A percentile compares a stretch with the other conserved stretches of the same genome.
phyloP scores from a whole-genome alignment of 176 grass and related monocot genomes.

The Oropetium thomaeum region DNA sequence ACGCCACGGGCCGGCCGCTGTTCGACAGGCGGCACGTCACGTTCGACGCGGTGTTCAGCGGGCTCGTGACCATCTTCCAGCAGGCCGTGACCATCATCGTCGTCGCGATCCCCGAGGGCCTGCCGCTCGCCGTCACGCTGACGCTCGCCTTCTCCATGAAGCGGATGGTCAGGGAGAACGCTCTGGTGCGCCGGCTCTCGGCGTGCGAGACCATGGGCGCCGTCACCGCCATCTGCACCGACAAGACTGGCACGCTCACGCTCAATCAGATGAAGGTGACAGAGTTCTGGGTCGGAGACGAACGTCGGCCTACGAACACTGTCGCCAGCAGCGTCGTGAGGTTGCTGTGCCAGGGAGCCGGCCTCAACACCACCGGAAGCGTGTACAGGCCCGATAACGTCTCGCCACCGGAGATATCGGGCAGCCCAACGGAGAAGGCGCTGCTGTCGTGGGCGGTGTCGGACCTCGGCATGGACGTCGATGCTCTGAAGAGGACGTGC shows the following conservation, averaged over 20 bases:
- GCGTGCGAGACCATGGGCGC: conserved; percentile 97
- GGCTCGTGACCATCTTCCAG: conserved; percentile 63
- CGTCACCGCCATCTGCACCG: conserved; percentile 76
- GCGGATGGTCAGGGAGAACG: conserved; percentile 87
- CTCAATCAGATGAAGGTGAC: conserved; percentile 81
- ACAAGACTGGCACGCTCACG: conserved; percentile 90
- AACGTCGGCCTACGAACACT: not conserved
- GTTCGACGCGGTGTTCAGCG: conserved; percentile 45
- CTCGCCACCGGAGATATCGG: conserved; percentile 55
- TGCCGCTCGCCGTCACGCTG: conserved; percentile 82
- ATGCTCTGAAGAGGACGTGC: conserved; percentile 34
- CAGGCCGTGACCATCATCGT: conserved; percentile 89
- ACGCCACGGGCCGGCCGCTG: conserved; percentile 33
- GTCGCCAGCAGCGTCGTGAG: not conserved
- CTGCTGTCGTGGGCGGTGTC: conserved; percentile 72
- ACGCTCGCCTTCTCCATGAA: conserved; percentile 96
- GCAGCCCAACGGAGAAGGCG: conserved; percentile 94
- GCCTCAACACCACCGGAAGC: conserved; percentile 75
- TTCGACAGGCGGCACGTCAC: conserved; percentile 46
- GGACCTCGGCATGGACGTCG: conserved; percentile 52
- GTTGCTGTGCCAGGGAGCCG: conserved; percentile 52
- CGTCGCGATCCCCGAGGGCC: conserved; percentile 80
- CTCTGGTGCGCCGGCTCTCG: conserved; percentile 73
- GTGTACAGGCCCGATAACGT: conserved; percentile 46
- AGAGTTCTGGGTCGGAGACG: conserved; percentile 65